Evolutionary conservation across 345 rosid species (phyloP), one percentile per base, ranked within the genome.

Genomic region (Trapa incisa): DNA sequence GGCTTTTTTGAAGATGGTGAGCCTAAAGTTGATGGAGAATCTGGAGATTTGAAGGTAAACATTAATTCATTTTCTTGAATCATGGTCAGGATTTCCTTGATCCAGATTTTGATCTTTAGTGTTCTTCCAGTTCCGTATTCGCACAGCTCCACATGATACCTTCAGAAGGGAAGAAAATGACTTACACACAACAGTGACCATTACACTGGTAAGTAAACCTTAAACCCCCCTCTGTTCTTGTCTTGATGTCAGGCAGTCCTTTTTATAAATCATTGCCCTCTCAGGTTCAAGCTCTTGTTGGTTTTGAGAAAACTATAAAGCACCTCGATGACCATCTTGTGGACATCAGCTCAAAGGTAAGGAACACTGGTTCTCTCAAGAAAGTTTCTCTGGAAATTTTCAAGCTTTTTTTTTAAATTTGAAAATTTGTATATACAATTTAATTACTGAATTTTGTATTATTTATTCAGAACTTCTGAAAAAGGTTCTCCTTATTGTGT

Each of bases 281-380:
- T 33, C 72, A 95, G 99, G 87, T 95, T 58, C 94, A 95, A 84
- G 98, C 98, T 12, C 92, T 95, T 68, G 97, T 89, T 77, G 99
- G 99, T 72, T 95, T 95, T 63, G 89, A 95, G 87, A 95, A 89
- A 85, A 80, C 86, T 68, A 77, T 89, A 37, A 85, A 85, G 78
- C 99, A 95, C 75, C 90, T 95, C n/a, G 98, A 95, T 74, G 96
- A 85, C n/a, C 99, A 84, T 79, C 80, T 84, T 69, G 97, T 95
- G 41, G 85, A 89, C 75, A 88, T 91, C 38, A 54, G 96, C 76
- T 75, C 90, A 67, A 89, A 86, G 98, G 99, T 91, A 77, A 77
- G 64, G 17, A 32, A 52, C 61, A 65, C 7, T 57, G n/a, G 16
- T 42, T 32, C 11, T 4, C 47, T 45, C 48, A 6, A 11, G 65